These are phyloP conservation scores for Thermochaetoides thermophila DNA, from an alignment of 495 filamentous ascomycete species.

Conservation along the genomic window DNA sequence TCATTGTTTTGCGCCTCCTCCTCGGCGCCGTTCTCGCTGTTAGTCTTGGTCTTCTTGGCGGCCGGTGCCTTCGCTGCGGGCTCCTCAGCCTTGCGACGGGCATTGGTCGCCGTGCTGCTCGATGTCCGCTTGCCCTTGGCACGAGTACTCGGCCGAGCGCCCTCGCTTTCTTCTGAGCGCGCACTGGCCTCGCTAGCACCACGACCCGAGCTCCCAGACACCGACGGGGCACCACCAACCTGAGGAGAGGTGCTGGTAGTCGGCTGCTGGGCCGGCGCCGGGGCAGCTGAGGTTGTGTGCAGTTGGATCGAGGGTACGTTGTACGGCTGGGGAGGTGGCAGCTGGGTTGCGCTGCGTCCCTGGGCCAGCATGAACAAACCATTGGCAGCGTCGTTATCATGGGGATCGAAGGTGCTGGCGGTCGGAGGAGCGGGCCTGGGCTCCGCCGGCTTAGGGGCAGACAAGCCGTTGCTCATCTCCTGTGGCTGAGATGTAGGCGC, in stretches of 20 bases:
- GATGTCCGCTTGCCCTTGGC: constrained; percentile 55
- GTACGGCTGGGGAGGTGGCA: constrained; percentile 36
- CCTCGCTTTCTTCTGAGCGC: constrained; percentile 60
- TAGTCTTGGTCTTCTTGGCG: constrained; percentile 60
- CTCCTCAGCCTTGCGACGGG: constrained; percentile 75
- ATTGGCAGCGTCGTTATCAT: constrained; percentile 92
- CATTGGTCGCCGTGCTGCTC: constrained; percentile 18
- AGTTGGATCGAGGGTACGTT: neutral
- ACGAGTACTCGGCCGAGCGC: constrained; percentile 42
- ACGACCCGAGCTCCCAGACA: constrained; percentile 30
- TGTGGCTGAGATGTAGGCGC: constrained; percentile 32
- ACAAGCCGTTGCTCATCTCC: constrained; percentile 27
- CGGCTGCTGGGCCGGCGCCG: constrained; percentile 21
- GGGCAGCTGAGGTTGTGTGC: constrained; percentile 16
- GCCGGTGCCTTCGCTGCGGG: constrained; percentile 42
- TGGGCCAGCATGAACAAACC: constrained; percentile 85
- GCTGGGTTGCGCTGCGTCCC: constrained; percentile 42
- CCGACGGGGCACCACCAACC: constrained; percentile 31
- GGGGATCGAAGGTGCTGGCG: constrained; percentile 56
- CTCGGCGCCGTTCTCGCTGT: constrained; percentile 28
- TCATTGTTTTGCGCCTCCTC: constrained; percentile 22
- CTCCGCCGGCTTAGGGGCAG: constrained; percentile 26
- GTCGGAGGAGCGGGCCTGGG: constrained; percentile 31
- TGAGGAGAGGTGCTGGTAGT: constrained; percentile 31
- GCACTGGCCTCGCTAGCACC: constrained; percentile 57